Percentiles rank a stretch among this genome's conserved stretches.
Conservation (phyloP, 352 stramenopile species). For the Pythium plurisporium region DNA sequence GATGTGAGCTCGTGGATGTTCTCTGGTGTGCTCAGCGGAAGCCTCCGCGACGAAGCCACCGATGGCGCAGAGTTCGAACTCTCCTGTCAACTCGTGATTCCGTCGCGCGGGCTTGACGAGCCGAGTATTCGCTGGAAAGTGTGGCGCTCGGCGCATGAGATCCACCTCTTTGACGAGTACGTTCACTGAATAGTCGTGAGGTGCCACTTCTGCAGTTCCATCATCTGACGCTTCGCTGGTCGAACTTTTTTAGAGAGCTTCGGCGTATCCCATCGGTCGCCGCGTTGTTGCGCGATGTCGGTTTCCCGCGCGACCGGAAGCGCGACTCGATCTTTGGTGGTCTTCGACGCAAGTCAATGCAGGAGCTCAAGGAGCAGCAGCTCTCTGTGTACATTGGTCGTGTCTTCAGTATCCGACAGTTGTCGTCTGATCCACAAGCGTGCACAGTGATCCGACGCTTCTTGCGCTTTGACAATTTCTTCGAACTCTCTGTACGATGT, state of each 20-base stretch:
- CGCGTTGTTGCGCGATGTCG: slow-evolving; percentile 49
- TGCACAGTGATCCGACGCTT: slow-evolving; percentile 33
- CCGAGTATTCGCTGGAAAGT: slow-evolving; percentile 74
- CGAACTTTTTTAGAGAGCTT: slow-evolving; percentile 38
- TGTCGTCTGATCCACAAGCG: slow-evolving; percentile 16
- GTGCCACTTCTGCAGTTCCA: too few relatives aligned
- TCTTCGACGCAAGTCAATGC: slow-evolving; percentile 61
- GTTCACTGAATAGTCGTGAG: background rate
- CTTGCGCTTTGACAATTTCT: slow-evolving; percentile 62
- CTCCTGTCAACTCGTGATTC: slow-evolving; percentile 62
- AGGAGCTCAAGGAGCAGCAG: slow-evolving; percentile 67
- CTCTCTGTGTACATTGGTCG: slow-evolving; percentile 68
- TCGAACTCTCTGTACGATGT: slow-evolving; percentile 49
- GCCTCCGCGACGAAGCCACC: slow-evolving; percentile 53
- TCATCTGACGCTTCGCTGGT: background rate
- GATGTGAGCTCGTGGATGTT: slow-evolving; percentile 36
- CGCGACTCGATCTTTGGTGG: slow-evolving; percentile 66
- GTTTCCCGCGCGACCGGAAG: slow-evolving; percentile 64
- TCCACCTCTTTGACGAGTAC: slow-evolving; percentile 72
- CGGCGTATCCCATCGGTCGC: slow-evolving; percentile 24
- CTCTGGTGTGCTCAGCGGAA: slow-evolving; percentile 46
- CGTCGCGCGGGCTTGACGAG: slow-evolving; percentile 45
- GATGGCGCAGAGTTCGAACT: slow-evolving; percentile 66
- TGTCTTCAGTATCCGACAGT: slow-evolving; percentile 3
- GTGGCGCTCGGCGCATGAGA: slow-evolving; percentile 64